Evolutionary conservation across 176 grass and related monocot species (phyloP).

Genomic region (Chrysopogon serrulatus): DNA sequence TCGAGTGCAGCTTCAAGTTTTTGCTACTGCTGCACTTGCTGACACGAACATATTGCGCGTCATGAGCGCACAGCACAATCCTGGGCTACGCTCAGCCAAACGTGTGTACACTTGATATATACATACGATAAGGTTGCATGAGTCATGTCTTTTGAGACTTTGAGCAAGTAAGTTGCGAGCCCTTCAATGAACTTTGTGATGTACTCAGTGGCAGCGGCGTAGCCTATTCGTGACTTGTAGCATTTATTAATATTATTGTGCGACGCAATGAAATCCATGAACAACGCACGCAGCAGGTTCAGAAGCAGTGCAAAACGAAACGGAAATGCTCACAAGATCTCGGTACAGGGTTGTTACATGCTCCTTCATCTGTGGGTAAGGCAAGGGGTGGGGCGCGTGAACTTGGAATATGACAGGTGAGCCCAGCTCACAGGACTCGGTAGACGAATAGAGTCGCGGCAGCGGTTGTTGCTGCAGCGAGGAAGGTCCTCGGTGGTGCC

Average conservation of each 20-base stretch:
- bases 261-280: background rate
- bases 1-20: conserved; percentile 10
- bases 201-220: background rate
- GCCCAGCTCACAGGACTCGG: background rate
- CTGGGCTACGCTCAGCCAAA: background rate
- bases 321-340: conserved; percentile 17
- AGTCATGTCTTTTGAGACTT: background rate
- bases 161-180: background rate
- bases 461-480: background rate
- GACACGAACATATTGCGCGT: background rate
- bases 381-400: background rate
- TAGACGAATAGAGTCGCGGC: background rate
- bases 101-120: background rate
- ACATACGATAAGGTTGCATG: background rate
- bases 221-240: background rate
- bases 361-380: background rate
- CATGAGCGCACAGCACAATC: background rate
- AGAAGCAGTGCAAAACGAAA: background rate
- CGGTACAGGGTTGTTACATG: background rate
- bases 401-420: background rate
- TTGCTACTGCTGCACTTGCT: background rate
- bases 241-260: background rate
- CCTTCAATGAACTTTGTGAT: background rate
- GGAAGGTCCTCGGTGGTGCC: background rate
- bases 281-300: too few species aligned